phyloP scores from a whole-genome alignment of 2,329 filamentous ascomycete genomes.

The Colletotrichum noveboracense region DNA sequence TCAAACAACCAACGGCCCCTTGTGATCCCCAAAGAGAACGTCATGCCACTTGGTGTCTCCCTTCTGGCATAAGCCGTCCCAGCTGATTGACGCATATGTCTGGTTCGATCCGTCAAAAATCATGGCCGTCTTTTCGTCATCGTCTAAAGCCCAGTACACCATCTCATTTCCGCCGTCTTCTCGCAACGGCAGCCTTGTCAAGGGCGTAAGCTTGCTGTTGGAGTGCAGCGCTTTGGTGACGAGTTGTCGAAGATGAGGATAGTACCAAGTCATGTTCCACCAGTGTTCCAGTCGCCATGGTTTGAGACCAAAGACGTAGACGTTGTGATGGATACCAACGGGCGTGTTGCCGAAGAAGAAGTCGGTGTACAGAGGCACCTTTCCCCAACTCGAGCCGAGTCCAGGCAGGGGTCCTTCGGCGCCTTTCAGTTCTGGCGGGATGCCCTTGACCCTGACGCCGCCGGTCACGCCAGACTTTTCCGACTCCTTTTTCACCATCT shows the following conservation, averaged over 20 bases:
- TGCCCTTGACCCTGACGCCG: constrained; percentile 29
- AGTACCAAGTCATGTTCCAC: constrained; percentile 42
- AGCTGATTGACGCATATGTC: constrained; percentile 29
- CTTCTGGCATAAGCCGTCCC: constrained; percentile 39
- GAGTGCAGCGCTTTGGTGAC: constrained; percentile 29
- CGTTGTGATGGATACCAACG: constrained; percentile 42
- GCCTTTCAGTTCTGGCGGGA: constrained; percentile 31
- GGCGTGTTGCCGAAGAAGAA: constrained; percentile 40
- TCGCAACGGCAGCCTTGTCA: constrained; percentile 23
- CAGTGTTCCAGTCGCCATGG: constrained; percentile 34
- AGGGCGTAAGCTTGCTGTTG: constrained; percentile 19
- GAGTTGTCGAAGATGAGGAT: constrained; percentile 34
- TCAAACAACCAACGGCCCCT: constrained; percentile 23
- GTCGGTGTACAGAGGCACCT: constrained; percentile 39
- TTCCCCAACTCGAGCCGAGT: constrained; percentile 28
- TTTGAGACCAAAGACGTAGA: constrained; percentile 37
- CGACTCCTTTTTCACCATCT: constrained; percentile 28
- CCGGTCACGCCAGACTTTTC: constrained; percentile 34
- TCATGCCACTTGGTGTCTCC: constrained; percentile 34
- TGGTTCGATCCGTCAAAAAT: constrained; percentile 28
- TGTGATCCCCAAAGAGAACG: constrained; percentile 36
- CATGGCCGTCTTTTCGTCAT: constrained; percentile 2
- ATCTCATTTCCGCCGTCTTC: constrained; percentile 9
- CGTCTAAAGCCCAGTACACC: constrained; percentile 28
- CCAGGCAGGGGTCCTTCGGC: constrained; percentile 20